Conservation (phyloP, 1,284 basidiomycete species). For the Marasmius fiardii region DNA sequence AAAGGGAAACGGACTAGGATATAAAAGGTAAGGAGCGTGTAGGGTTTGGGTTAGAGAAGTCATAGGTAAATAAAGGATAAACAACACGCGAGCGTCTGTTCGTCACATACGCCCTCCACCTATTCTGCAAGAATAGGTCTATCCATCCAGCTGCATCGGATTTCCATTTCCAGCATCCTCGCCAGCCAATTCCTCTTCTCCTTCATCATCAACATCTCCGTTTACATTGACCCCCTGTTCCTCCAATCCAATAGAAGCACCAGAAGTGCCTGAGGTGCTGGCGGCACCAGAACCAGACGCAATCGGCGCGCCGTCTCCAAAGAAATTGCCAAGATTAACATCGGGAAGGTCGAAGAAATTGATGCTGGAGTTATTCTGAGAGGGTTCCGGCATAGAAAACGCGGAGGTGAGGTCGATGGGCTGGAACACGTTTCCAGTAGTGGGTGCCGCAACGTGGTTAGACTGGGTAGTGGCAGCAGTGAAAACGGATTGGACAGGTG, state of each 20-base stretch:
- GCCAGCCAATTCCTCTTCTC: neutral
- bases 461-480: neutral
- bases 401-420: neutral
- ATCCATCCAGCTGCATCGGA: neutral
- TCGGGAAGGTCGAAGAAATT: neutral
- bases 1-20: neutral
- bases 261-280: neutral
- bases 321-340: neutral
- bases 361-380: neutral
- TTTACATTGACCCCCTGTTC: neutral
- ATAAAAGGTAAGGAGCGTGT: neutral
- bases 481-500: neutral
- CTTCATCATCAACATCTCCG: neutral
- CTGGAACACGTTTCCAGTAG: neutral
- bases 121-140: neutral
- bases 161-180: neutral
- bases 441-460: neutral
- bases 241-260: neutral
- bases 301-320: neutral
- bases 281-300: neutral
- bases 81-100: neutral
- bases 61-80: too few relatives aligned
- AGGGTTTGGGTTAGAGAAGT: neutral
- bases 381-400: neutral
- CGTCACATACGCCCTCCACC: constrained; percentile 5